Evolutionary conservation across 2,329 filamentous ascomycete genomes (phyloP).

Genomic region (Chaetomium globosum): DNA sequence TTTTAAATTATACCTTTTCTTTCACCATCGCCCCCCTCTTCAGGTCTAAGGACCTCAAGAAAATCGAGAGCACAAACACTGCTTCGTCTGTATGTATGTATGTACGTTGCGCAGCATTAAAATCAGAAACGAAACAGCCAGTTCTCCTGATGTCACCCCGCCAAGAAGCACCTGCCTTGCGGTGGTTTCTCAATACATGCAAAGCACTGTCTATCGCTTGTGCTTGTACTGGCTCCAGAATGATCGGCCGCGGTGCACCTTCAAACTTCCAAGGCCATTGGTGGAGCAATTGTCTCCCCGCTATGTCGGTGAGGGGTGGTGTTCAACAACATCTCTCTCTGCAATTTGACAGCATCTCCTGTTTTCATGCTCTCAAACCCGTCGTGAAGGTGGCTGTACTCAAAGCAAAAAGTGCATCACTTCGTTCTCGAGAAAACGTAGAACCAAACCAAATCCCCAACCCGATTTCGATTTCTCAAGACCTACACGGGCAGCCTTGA

Average conservation of each 20-base stretch:
- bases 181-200: not conserved
- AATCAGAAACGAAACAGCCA: not conserved
- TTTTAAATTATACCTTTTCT: not conserved
- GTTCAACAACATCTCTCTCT: conserved; percentile 9
- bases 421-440: too few relatives aligned
- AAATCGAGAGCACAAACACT: not conserved
- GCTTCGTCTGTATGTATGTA: too few relatives aligned
- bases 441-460: too few relatives aligned
- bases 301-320: conserved; percentile 17
- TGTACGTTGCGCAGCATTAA: not conserved
- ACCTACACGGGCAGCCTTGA: not conserved
- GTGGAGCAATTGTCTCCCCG: conserved; percentile 19
- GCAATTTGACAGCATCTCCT: not conserved
- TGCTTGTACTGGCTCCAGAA: not conserved
- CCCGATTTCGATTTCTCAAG: not conserved
- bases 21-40: not conserved
- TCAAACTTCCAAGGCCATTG: conserved; percentile 14
- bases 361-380: not conserved
- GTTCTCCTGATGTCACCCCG: not conserved
- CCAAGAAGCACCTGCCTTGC: not conserved
- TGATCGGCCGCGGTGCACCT: conserved; percentile 1
- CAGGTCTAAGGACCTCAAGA: too few relatives aligned
- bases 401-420: not conserved
- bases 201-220: not conserved
- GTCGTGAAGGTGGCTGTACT: not conserved